Percentiles rank a stretch among this genome's conserved stretches.
Conservation (phyloP, 2,329 filamentous ascomycete genomes). For the Cladosporium sp. region DNA sequence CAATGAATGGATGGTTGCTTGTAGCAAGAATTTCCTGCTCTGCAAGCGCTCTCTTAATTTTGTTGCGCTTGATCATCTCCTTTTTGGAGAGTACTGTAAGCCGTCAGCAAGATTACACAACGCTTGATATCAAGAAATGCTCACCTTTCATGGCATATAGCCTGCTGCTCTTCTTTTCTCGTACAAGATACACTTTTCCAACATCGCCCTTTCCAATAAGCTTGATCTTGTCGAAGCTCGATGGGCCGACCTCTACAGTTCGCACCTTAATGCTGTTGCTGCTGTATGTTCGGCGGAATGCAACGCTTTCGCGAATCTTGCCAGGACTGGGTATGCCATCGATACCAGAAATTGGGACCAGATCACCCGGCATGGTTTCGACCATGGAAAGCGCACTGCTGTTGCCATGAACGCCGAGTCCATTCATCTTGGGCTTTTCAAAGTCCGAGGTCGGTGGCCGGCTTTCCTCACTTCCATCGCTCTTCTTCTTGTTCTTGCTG, state of each 20-base stretch:
- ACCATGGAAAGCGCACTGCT: conserved; percentile 50
- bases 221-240: conserved; percentile 99
- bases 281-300: conserved; percentile 93
- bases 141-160: conserved; percentile 98
- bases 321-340: conserved; percentile 64
- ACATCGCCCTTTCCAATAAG: conserved; percentile 98
- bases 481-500: conserved; percentile 36
- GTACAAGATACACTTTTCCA: conserved; percentile 94
- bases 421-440: conserved; percentile 61
- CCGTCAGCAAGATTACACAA: conserved; percentile 23
- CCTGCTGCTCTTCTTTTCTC: conserved; percentile 94
- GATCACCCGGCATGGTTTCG: conserved; percentile 38
- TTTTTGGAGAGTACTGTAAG: conserved; percentile 92
- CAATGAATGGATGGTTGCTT: conserved; percentile 98
- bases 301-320: conserved; percentile 60
- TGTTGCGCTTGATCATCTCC: conserved; percentile 99
- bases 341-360: conserved; percentile 35
- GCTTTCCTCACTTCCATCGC: conserved; percentile 45
- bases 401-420: conserved; percentile 45
- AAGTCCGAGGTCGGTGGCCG: conserved; percentile 80
- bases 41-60: conserved; percentile 96
- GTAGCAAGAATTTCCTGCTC: conserved; percentile 98
- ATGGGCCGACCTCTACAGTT: conserved; percentile 90
- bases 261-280: conserved; percentile 99
- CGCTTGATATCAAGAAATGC: conserved; percentile 21